phyloP scores from a whole-genome alignment of 2,329 filamentous ascomycete species.

The Fusarium sp. region DNA sequence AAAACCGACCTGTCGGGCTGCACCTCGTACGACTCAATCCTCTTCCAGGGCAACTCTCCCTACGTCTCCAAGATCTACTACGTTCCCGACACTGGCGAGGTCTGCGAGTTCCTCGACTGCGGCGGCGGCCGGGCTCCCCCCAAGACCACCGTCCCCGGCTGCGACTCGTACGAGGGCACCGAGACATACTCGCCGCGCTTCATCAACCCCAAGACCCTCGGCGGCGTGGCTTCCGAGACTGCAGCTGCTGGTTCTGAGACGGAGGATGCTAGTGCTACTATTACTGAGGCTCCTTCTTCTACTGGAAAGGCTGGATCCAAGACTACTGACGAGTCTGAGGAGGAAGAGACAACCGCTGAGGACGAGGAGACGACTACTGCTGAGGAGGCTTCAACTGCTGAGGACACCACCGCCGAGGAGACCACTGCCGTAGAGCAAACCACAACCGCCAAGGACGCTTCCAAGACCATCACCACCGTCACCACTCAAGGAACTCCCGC shows the following conservation, averaged over 20 bases:
- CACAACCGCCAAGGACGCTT: conserved; percentile 14
- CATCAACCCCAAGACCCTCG: conserved; percentile 52
- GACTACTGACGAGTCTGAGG: conserved; percentile 2
- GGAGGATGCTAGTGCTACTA: conserved; percentile 21
- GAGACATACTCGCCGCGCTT: conserved; percentile 65
- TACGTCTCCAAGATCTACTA: conserved; percentile 68
- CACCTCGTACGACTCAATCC: conserved; percentile 53
- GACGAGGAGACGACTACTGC: conserved; percentile 2
- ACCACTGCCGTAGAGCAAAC: conserved; percentile 6
- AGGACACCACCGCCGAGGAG: conserved; percentile 5
- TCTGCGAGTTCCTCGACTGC: conserved; percentile 74
- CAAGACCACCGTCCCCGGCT: conserved; percentile 73
- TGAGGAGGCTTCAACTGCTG: neutral
- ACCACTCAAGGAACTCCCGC: conserved; percentile 15
- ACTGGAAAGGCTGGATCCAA: conserved; percentile 13
- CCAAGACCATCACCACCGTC: conserved; percentile 22
- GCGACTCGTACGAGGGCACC: conserved; percentile 66
- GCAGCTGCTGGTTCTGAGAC: neutral
- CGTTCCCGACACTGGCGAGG: conserved; percentile 71
- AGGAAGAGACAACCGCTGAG: conserved; percentile 9
- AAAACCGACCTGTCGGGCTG: conserved; percentile 62
- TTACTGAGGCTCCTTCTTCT: conserved; percentile 34
- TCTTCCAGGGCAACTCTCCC: conserved; percentile 46
- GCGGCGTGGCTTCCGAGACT: conserved; percentile 15
- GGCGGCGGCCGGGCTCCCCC: conserved; percentile 74